Conservation (phyloP, 2,329 filamentous ascomycete genomes). For the Ambrosiella xylebori region DNA sequence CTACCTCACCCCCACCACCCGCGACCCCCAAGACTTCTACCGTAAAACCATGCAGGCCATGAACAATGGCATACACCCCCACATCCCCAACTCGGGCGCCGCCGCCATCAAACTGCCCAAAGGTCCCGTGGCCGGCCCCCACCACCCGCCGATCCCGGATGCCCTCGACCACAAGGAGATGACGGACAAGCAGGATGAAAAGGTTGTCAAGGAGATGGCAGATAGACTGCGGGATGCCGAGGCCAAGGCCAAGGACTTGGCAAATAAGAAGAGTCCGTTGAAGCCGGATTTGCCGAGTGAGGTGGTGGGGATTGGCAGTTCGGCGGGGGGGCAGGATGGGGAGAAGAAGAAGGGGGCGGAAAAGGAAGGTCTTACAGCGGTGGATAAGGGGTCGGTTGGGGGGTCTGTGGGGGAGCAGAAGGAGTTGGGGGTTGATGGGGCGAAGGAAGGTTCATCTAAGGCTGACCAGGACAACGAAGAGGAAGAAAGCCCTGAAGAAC, state of each 20-base stretch:
- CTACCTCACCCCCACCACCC: constrained; percentile 10
- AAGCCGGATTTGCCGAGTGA: constrained; percentile 41
- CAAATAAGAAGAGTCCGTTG: constrained; percentile 47
- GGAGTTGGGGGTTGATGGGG: constrained; percentile 24
- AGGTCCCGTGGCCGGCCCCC: constrained; percentile 23
- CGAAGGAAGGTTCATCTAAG: constrained; percentile 5
- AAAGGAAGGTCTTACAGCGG: constrained; percentile 17
- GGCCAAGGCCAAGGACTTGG: constrained; percentile 48
- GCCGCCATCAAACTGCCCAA: background rate
- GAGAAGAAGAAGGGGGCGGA: constrained; percentile 27
- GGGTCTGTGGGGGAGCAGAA: constrained; percentile 32
- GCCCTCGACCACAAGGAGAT: constrained; percentile 29
- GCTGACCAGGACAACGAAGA: constrained; percentile 19
- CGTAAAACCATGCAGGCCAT: constrained; percentile 41
- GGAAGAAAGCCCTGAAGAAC: constrained; percentile 38
- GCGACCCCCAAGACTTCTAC: constrained; percentile 35
- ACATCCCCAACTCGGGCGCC: constrained; percentile 21
- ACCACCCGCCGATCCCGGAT: constrained; percentile 41
- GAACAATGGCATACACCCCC: constrained; percentile 19
- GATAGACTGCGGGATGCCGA: constrained; percentile 51
- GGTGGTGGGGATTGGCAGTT: constrained; percentile 41
- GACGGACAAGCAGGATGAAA: constrained; percentile 3
- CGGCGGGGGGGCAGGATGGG: constrained; percentile 37
- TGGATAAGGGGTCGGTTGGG: constrained; percentile 21
- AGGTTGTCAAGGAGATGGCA: constrained; percentile 32